Percentiles rank a stretch among this genome's conserved stretches.
These are phyloP conservation scores for Daphne laureola DNA, from an alignment of 441 rosid genomes.

Conservation along the genomic window DNA sequence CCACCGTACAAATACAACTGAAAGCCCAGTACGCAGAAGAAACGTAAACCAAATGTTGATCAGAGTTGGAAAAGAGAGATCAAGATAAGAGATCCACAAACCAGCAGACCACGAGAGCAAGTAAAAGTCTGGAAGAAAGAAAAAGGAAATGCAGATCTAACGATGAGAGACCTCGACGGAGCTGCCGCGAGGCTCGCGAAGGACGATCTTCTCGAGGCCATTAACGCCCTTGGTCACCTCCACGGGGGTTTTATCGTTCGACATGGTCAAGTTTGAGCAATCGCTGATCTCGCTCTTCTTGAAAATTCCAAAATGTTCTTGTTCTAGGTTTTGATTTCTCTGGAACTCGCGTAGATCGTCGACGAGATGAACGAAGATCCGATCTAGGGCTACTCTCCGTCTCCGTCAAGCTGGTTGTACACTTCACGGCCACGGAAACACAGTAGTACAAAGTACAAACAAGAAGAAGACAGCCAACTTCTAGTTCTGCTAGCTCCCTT, in stretches of 20 bases:
- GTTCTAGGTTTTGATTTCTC: too few relatives aligned
- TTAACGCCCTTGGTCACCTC: constrained; percentile 49
- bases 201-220: constrained; percentile 60
- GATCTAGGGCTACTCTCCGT: too few relatives aligned
- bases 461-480: too few relatives aligned
- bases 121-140: not conserved
- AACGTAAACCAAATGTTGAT: not conserved
- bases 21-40: not conserved
- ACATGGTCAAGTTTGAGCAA: constrained; percentile 14
- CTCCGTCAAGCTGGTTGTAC: too few relatives aligned
- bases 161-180: constrained; percentile 51
- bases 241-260: constrained; percentile 27
- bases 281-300: too few relatives aligned
- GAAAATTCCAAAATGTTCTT: too few relatives aligned
- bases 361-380: too few relatives aligned
- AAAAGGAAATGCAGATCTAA: not conserved
- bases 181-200: constrained; percentile 57
- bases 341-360: too few relatives aligned
- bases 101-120: constrained; percentile 4
- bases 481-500: too few relatives aligned
- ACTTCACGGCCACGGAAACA: too few relatives aligned
- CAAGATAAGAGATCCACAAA: not conserved
- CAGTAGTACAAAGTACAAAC: too few relatives aligned
- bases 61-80: not conserved
- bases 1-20: constrained; percentile 68